phyloP scores from a whole-genome alignment of 768 basidiomycete genomes.

The Termitomyces sp. region DNA sequence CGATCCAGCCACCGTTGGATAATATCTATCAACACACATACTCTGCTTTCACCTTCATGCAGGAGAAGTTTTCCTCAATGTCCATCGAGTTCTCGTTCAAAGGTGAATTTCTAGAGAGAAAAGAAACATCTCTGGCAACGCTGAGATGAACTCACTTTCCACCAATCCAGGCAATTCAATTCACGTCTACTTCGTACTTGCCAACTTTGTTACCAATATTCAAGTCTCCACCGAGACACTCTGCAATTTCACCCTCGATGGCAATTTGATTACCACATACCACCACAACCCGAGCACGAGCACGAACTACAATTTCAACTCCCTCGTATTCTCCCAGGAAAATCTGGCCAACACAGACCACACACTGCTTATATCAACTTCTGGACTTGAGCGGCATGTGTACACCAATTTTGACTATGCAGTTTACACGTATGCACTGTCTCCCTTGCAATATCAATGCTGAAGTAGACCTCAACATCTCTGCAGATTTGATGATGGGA shows the following conservation, averaged over 20 bases:
- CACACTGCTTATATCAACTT: slow-evolving; percentile 27
- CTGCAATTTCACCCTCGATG: slow-evolving; percentile 33
- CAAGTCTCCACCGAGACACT: slow-evolving; percentile 20
- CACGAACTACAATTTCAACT: slow-evolving; percentile 25
- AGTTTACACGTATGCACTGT: slow-evolving; percentile 33
- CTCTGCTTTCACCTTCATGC: slow-evolving; percentile 17
- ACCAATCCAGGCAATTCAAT: slow-evolving; percentile 31
- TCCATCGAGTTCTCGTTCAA: slow-evolving; percentile 16
- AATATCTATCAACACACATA: slow-evolving; percentile 15
- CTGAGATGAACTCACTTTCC: not conserved
- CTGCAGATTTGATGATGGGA: not conserved
- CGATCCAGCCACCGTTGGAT: slow-evolving; percentile 10
- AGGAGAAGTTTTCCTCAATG: not conserved
- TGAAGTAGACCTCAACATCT: not conserved
- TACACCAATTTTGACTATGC: slow-evolving; percentile 40
- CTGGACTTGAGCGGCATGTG: slow-evolving; percentile 23
- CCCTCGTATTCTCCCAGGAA: slow-evolving; percentile 24
- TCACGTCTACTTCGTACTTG: slow-evolving; percentile 35
- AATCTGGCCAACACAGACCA: slow-evolving; percentile 27
- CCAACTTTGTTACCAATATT: slow-evolving; percentile 22
- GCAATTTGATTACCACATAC: slow-evolving; percentile 15
- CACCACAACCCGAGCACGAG: slow-evolving; percentile 23
- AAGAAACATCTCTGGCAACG: too few relatives aligned
- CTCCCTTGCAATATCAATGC: not conserved
- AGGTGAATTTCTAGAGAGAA: not conserved